Conservation (phyloP, 139 green algal genomes). For the Volvox africanus region DNA sequence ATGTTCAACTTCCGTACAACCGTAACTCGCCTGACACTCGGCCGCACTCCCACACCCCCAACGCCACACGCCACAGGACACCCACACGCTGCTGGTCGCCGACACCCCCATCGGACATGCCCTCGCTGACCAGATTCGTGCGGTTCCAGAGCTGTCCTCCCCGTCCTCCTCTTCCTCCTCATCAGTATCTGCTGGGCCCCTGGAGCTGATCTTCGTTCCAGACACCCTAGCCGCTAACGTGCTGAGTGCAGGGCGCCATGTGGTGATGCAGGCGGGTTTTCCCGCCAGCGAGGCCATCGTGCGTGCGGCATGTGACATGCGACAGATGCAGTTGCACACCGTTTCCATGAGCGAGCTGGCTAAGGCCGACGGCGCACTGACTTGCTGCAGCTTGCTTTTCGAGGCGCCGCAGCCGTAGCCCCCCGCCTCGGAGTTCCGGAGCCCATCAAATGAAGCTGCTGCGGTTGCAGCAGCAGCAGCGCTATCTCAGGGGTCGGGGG, state of each 20-base stretch:
- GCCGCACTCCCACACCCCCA: background rate
- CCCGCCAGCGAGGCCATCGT: conserved; percentile 50
- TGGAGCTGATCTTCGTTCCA: conserved; percentile 24
- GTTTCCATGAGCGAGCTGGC: conserved; percentile 54
- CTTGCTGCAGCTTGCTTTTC: conserved; percentile 62
- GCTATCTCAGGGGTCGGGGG: too few species aligned
- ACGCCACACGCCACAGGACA: conserved; percentile 7
- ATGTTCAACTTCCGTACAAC: too few species aligned
- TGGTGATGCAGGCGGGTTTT: conserved; percentile 53
- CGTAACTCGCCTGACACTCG: background rate
- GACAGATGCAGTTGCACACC: conserved; percentile 40
- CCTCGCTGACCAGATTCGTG: conserved; percentile 18
- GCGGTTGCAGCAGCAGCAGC: too few species aligned
- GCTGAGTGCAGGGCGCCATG: conserved; percentile 33
- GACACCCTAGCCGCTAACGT: conserved; percentile 47
- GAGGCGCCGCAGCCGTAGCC: background rate
- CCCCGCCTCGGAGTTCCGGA: too few species aligned
- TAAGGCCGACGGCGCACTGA: conserved; percentile 64
- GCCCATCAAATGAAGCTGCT: too few species aligned
- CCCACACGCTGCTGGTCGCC: conserved; percentile 28
- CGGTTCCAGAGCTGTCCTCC: conserved; percentile 6
- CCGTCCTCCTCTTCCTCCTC: too few species aligned
- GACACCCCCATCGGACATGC: conserved; percentile 24
- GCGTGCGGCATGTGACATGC: background rate
- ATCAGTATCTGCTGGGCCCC: background rate